phyloP scores from a whole-genome alignment of 2,329 filamentous ascomycete genomes.

The Ascochyta fabae region DNA sequence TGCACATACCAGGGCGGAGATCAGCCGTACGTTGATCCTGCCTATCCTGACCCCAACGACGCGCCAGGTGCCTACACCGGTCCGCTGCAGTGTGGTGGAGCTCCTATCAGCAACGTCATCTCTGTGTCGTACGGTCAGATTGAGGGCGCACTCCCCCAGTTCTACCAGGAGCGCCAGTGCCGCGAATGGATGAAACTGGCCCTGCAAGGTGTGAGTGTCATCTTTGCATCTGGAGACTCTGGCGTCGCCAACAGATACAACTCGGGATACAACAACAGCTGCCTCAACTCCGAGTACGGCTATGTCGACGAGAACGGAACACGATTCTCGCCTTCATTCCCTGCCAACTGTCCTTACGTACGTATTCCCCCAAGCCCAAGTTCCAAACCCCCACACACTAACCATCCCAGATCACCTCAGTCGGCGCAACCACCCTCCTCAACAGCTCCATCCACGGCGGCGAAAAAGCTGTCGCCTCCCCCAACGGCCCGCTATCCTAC shows the following conservation, averaged over 20 bases:
- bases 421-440: constrained; percentile 60
- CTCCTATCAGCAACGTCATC: constrained; percentile 58
- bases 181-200: constrained; percentile 56
- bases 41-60: constrained; percentile 22
- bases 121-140: constrained; percentile 62
- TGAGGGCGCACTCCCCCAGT: constrained; percentile 57
- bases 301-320: constrained; percentile 17
- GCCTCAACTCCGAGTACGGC: constrained; percentile 19
- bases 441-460: constrained; percentile 52
- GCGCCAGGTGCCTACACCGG: constrained; percentile 26
- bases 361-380: neutral
- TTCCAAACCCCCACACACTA: neutral
- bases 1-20: constrained; percentile 29
- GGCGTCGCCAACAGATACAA: constrained; percentile 26
- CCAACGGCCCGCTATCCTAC: constrained; percentile 10
- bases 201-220: constrained; percentile 52
- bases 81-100: constrained; percentile 47
- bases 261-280: constrained; percentile 23
- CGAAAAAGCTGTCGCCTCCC: constrained; percentile 45
- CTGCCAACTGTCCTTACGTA: constrained; percentile 69
- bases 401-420: constrained; percentile 54
- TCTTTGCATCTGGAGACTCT: constrained; percentile 58
- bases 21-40: constrained; percentile 23
- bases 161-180: constrained; percentile 59
- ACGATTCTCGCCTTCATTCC: constrained; percentile 64